These are phyloP conservation scores for Xylogone sp. DNA, from an alignment of 2,329 filamentous ascomycete species.

Conservation along the genomic window DNA sequence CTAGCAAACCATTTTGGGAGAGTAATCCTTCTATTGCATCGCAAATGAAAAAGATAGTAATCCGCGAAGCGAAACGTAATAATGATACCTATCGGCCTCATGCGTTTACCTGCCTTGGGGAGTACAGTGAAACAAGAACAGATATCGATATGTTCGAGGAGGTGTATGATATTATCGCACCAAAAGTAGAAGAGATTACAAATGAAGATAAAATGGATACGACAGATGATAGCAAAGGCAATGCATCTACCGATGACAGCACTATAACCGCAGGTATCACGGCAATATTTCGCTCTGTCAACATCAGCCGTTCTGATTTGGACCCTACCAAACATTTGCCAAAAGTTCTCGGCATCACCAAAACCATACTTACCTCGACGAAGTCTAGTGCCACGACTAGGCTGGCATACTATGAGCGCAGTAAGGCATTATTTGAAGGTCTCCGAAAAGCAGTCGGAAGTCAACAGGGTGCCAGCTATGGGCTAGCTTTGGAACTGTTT, in stretches of 20 bases:
- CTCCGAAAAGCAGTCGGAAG: slow-evolving; percentile 19
- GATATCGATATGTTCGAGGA: slow-evolving; percentile 69
- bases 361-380: slow-evolving; percentile 18
- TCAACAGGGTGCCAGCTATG: slow-evolving; percentile 14
- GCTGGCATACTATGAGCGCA: slow-evolving; percentile 25
- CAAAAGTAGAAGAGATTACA: slow-evolving; percentile 55
- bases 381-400: slow-evolving; percentile 25
- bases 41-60: slow-evolving; percentile 73
- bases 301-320: slow-evolving; percentile 18
- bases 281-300: slow-evolving; percentile 27
- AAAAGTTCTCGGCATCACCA: slow-evolving; percentile 18
- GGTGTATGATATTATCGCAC: slow-evolving; percentile 59
- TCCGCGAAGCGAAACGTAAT: slow-evolving; percentile 87
- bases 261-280: slow-evolving; percentile 26
- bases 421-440: slow-evolving; percentile 23
- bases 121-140: slow-evolving; percentile 63
- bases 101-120: slow-evolving; percentile 68
- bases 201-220: slow-evolving; percentile 65
- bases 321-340: slow-evolving; percentile 21
- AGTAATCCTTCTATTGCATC: slow-evolving; percentile 49
- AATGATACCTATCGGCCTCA: slow-evolving; percentile 80
- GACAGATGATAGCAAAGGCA: slow-evolving; percentile 21
- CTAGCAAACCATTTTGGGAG: slow-evolving; percentile 55
- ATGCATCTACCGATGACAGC: slow-evolving; percentile 19
- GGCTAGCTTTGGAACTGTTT: slow-evolving; percentile 19